Conservation (phyloP, 179 eudicot genomes). For the Nepenthes alata region DNA sequence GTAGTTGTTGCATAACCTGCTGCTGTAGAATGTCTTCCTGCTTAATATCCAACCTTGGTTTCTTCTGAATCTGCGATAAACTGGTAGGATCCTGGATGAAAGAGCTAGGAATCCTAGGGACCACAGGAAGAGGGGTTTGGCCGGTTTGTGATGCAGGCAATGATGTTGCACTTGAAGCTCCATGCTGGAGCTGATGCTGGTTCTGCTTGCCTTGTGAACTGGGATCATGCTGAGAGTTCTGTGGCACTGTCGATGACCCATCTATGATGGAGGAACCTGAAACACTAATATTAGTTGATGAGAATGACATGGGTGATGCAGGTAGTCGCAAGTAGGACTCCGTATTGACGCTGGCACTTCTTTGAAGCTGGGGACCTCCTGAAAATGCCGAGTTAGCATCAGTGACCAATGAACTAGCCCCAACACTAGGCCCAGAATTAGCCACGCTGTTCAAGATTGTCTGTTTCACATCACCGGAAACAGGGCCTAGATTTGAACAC, state of each 20-base stretch:
- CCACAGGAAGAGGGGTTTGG: slow-evolving; percentile 42
- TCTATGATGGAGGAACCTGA: slow-evolving; percentile 83
- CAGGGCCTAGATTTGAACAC: slow-evolving; percentile 43
- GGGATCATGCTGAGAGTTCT: slow-evolving; percentile 51
- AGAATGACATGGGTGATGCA: slow-evolving; percentile 81
- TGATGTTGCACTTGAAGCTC: slow-evolving; percentile 56
- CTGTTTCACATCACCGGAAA: slow-evolving; percentile 58
- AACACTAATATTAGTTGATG: slow-evolving; percentile 77
- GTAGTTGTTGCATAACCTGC: slow-evolving; percentile 57
- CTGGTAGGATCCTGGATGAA: slow-evolving; percentile 47
- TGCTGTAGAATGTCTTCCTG: slow-evolving; percentile 71
- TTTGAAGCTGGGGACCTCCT: slow-evolving; percentile 78
- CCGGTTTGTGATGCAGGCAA: slow-evolving; percentile 44
- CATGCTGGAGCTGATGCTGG: slow-evolving; percentile 45
- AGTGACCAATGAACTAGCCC: slow-evolving; percentile 88
- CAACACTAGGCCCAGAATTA: slow-evolving; percentile 73
- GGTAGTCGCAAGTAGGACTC: slow-evolving; percentile 77
- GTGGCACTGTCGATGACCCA: slow-evolving; percentile 51
- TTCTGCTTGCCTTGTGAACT: slow-evolving; percentile 33
- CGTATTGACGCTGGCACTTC: slow-evolving; percentile 78
- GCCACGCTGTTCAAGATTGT: slow-evolving; percentile 47
- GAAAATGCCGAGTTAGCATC: slow-evolving; percentile 93
- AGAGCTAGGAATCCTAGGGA: slow-evolving; percentile 34
- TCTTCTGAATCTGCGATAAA: slow-evolving; percentile 60
- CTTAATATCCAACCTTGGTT: slow-evolving; percentile 74